Conservation (phyloP, 2,329 filamentous ascomycete genomes). For the Xylogone sp. region DNA sequence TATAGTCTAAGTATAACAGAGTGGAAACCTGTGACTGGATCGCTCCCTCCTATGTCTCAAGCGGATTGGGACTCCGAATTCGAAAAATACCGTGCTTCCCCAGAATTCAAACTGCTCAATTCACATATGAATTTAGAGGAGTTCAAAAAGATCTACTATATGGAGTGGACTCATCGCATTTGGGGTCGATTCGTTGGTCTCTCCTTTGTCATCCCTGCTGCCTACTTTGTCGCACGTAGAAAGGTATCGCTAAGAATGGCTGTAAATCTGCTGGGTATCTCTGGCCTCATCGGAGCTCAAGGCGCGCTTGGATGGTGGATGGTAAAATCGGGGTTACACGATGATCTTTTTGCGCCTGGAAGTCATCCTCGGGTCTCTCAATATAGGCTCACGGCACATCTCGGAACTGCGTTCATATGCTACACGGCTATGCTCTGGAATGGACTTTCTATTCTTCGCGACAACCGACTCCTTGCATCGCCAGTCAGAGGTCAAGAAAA, state of each 20-base stretch:
- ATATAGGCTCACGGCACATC: constrained; percentile 85
- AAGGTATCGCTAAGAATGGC: constrained; percentile 78
- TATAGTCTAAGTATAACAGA: constrained; percentile 91
- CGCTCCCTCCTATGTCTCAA: constrained; percentile 73
- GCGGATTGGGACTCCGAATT: constrained; percentile 92
- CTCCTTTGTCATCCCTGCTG: constrained; percentile 81
- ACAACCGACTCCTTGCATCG: constrained; percentile 65
- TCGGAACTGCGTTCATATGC: constrained; percentile 86
- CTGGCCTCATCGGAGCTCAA: constrained; percentile 87
- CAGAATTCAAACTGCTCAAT: constrained; percentile 90
- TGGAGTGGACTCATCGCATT: constrained; percentile 96
- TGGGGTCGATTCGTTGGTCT: constrained; percentile 93
- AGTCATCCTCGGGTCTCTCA: constrained; percentile 90
- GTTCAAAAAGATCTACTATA: constrained; percentile 98
- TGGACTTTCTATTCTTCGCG: constrained; percentile 78
- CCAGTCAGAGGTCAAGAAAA: constrained; percentile 58
- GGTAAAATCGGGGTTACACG: constrained; percentile 94
- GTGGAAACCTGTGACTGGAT: constrained; percentile 96
- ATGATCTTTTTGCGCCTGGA: constrained; percentile 89
- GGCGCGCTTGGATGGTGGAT: constrained; percentile 99
- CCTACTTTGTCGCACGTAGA: constrained; percentile 81
- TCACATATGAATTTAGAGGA: constrained; percentile 88
- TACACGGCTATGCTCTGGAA: constrained; percentile 94
- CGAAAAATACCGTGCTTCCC: constrained; percentile 84
- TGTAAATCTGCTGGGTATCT: constrained; percentile 74